Base-by-base conservation (phyloP, 306 rosid species). In the Lithocarpus polystachyus region DNA sequence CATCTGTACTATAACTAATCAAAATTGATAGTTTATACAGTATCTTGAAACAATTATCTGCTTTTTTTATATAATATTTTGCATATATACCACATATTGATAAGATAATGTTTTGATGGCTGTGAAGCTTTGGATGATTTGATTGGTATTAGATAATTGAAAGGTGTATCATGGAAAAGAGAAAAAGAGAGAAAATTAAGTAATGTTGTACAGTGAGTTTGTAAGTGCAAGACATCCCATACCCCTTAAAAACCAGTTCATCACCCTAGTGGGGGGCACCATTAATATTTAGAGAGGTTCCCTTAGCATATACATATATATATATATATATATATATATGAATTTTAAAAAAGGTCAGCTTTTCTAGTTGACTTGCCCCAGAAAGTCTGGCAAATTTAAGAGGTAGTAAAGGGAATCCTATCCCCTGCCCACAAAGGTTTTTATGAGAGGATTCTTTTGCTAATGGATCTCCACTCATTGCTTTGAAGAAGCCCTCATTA, bases 331-430 rank as follows among this genome's bases (percentile, higher is more conserved):
- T n/a, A n/a, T n/a, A n/a, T n/a, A 9, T 8, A 6, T 0, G 6
- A 2, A 20, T 60, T 23, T 13, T 51, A 80, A 78, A 85, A 81
- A 72, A 70, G 73, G 72, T 71, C 56, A 89, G 86, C 95, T 89
- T 90, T 71, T 89, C 86, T 88, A 55, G 97, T 92, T 92, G 97
- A 92, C 97, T 89, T 92, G 57, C 76, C 87, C 84, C 75, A 90
- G 89, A 89, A 92, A 92, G 97, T 89, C 79, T 78, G 92, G 84
- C 90, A 84, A 92, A 79, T 86, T 89, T 92, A 86, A 86, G 90
- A 88, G 87, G 74, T 64, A 68, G 83, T 73, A 86, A 89, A 86
- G 90, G 88, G 93, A 87, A 90, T 87, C 97, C 89, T 80, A 90
- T 90, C 89, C 95, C 83, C 84, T 85, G 78, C 76, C 83, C 87